phyloP scores from a whole-genome alignment of 2,329 filamentous ascomycete genomes.

The Monosporascus sp. region DNA sequence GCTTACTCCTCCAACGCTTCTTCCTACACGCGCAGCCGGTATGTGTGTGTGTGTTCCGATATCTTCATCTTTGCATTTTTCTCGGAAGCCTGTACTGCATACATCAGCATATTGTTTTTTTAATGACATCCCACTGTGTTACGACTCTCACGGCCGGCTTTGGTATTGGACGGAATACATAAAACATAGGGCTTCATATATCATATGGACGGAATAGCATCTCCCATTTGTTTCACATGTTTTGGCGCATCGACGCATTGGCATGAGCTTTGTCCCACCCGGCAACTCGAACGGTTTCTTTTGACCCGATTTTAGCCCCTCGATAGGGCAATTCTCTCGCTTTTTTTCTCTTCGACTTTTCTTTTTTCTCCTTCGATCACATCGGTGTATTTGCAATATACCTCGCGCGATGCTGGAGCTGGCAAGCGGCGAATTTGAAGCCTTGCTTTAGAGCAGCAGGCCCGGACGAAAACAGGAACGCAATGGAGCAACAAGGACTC shows the following conservation, averaged over 20 bases:
- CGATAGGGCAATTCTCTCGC: not conserved
- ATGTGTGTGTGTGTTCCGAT: not conserved
- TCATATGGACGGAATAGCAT: not conserved
- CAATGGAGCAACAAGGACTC: too few relatives aligned
- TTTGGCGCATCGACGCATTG: not conserved
- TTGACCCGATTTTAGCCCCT: not conserved
- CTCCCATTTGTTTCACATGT: not conserved
- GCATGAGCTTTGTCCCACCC: too few relatives aligned
- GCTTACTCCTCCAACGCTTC: not conserved
- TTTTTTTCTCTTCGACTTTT: not conserved
- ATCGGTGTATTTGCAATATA: not conserved
- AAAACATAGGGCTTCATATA: not conserved
- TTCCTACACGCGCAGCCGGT: not conserved
- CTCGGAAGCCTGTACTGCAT: not conserved
- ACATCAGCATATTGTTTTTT: not conserved
- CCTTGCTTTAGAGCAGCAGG: not conserved
- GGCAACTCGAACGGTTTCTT: too few relatives aligned
- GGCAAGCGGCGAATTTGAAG: not conserved
- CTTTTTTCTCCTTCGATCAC: too few relatives aligned
- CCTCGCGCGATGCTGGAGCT: not conserved
- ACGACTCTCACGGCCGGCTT: not conserved
- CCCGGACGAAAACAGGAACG: not conserved
- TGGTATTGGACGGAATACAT: not conserved
- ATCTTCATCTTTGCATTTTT: slow-evolving; percentile 6
- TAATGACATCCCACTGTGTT: not conserved